Conservation (phyloP, 2,329 filamentous ascomycete species). For the Fusarium poae region DNA sequence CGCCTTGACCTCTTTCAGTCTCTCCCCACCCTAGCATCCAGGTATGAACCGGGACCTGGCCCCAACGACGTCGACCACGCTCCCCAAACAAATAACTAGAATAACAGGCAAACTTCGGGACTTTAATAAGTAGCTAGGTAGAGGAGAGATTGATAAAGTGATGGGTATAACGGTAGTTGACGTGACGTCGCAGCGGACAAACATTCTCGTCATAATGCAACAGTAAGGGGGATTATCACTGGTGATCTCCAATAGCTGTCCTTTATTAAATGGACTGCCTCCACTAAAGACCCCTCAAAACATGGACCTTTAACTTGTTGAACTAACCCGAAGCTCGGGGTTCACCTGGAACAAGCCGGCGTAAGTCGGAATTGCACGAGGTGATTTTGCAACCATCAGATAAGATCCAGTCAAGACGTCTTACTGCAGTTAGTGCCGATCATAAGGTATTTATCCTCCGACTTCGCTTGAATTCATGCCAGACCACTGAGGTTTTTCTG, state of each 20-base stretch:
- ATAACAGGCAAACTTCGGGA: background rate
- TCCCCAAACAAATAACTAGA: constrained; percentile 4
- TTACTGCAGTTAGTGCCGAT: constrained; percentile 22
- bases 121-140: no score
- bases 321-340: constrained; percentile 20
- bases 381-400: constrained; percentile 26
- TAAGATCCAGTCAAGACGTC: constrained; percentile 29
- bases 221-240: constrained; percentile 13
- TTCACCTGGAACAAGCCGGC: constrained; percentile 35
- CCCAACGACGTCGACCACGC: constrained; percentile 10
- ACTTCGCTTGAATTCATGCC: constrained; percentile 36
- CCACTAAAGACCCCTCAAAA: constrained; percentile 27
- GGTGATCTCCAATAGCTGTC: constrained; percentile 21
- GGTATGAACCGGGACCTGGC: background rate
- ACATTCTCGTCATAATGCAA: constrained; percentile 25
- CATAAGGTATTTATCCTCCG: constrained; percentile 38
- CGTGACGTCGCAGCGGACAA: constrained; percentile 13
- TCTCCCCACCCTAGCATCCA: constrained; percentile 15
- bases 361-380: constrained; percentile 41
- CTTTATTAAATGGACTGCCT: constrained; percentile 19
- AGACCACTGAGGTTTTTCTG: background rate
- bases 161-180: constrained; percentile 15
- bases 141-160: background rate
- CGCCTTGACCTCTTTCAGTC: constrained; percentile 14
- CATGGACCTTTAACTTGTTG: constrained; percentile 19